Evolutionary conservation across 768 basidiomycete genomes (phyloP), one percentile per base, ranked within the genome.

Genomic region (Pisolithus sp.): DNA sequence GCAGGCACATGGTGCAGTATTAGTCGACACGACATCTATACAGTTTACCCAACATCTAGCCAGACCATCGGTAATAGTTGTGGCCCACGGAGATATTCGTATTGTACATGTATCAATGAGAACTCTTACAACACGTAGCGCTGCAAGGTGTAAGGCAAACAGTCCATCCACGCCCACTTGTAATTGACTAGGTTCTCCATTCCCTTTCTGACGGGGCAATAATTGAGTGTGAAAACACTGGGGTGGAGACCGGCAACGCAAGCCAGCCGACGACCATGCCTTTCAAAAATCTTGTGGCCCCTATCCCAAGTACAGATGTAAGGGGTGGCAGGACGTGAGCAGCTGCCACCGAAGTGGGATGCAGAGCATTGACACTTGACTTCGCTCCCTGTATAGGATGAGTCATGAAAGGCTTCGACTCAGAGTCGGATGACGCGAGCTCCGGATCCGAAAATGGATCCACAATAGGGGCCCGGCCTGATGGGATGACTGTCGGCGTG

Each of bases 271-370:
- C 48, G 24, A 67, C 47, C 18, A 62, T 17, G 18, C 58, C 64
- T 49, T 91, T 89, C 24, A 91, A 69, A 63, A 81, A 92, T 31
- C 90, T 76, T 10, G 72, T 68, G 23, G 75, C 70, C 0, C 86
- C 87, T 30, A 88, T 74, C 1, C 78, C 82, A 15, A 92, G 72
- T 0, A 77, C 74, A 21, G 60, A 59, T 5, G 92, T 57, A n/a
- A 91, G 58, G 3, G 64, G 59, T 1, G 84, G 83, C 20, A 90
- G 74, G 4, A 71, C 76, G 24, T 85, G 77, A n/a, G 86, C 66
- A 5, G 84, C 80, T 17, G 86, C 85, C 46, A 78, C 60, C 20
- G 92, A 69, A 7, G 77, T 76, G 43, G 65, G 65, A 28, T 66
- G 62, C 7, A 60, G 55, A n/a, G 52, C 20, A 40, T 10, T 53